Base-by-base conservation (phyloP, 1,284 basidiomycete genomes). In the Ustilago trichophora region DNA sequence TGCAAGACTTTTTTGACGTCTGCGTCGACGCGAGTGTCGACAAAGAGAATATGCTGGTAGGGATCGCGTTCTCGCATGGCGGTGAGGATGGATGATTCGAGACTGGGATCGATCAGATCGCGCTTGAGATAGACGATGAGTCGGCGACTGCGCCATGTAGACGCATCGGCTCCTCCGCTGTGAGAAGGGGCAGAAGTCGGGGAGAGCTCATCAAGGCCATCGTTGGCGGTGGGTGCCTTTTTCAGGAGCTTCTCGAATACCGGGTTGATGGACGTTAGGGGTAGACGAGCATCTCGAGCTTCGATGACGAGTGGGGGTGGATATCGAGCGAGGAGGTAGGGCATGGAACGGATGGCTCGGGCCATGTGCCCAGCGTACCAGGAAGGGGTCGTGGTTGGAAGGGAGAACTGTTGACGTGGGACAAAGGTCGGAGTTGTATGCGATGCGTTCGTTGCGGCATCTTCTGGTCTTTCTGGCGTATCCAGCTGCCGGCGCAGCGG, bases 281-380 rank as follows among this genome's bases (percentile, higher is more conserved):
- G 95, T 27, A 98, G 85, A 22, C 95, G 87, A 3, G 94, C 89
- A 83, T 98, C 95, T 71, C 95, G 87, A 18, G 94, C 89, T 84
- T 98, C 95, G 64, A 98, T 88, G 47, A 98, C 91, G 57, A 98
- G 87, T 77, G 79, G 78, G 3, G 78, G 78, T 92, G 92, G 46
- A 91, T 93, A 69, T 88, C 88, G 42, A 87, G 87, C 35, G 6
- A 78, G 72, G 8, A 76, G 64, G 32, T 78, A 89, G 87, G 82
- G 89, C 89, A 81, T 60, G 12, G 75, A 76, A 9, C 78, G 72
- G 42, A 79, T 67, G 0, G 78, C 78, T 2, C 77, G 50, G 2
- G 75, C 67, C 95, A 98, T 98, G 83, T 98, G 95, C 10, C 96
- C 95, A 21, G 92, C 91, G 82, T 91, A 96, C 94, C 94, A 98